Percentiles rank a stretch among this genome's conserved stretches.
These are phyloP conservation scores for Calocybe gangraenosa DNA, from an alignment of 768 basidiomycete species.

Conservation along the genomic window DNA sequence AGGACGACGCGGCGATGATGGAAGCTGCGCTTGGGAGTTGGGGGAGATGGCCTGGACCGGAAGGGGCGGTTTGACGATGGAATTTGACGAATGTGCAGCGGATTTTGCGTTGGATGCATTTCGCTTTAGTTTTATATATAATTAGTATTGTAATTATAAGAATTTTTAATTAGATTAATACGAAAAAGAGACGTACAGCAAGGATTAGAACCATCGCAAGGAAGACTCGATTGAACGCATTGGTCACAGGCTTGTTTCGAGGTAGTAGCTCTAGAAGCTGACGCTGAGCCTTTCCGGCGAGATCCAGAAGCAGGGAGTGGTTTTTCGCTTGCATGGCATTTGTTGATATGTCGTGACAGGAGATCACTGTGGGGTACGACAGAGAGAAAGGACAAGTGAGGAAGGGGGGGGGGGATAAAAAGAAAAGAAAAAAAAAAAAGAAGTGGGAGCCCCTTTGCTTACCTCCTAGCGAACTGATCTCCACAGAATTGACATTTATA, in stretches of 20 bases:
- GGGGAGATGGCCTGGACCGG: constrained; percentile 63
- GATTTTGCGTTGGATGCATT: constrained; percentile 67
- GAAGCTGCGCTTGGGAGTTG: constrained; percentile 40
- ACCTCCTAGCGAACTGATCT: constrained; percentile 89
- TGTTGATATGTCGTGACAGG: constrained; percentile 82
- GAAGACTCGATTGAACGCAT: constrained; percentile 70
- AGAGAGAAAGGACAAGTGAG: neutral
- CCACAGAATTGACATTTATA: constrained; percentile 88
- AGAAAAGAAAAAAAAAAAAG: neutral
- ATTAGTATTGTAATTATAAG: neutral
- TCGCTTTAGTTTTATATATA: constrained; percentile 42
- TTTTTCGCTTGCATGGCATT: constrained; percentile 82
- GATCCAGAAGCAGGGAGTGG: constrained; percentile 34
- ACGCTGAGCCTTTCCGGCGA: constrained; percentile 63
- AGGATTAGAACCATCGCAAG: constrained; percentile 77
- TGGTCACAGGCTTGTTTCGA: constrained; percentile 85
- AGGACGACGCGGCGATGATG: constrained; percentile 15
- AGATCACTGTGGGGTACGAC: constrained; percentile 53
- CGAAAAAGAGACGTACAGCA: constrained; percentile 54
- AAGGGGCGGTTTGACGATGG: constrained; percentile 76
- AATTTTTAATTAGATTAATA: neutral
- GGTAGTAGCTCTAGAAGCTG: constrained; percentile 68
- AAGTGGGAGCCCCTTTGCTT: constrained; percentile 10
- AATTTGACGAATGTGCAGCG: constrained; percentile 82
- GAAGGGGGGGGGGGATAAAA: constrained; percentile 4